Evolutionary conservation across 176 grass and related monocot species (phyloP).

Genomic region (Aechmea fasciata): DNA sequence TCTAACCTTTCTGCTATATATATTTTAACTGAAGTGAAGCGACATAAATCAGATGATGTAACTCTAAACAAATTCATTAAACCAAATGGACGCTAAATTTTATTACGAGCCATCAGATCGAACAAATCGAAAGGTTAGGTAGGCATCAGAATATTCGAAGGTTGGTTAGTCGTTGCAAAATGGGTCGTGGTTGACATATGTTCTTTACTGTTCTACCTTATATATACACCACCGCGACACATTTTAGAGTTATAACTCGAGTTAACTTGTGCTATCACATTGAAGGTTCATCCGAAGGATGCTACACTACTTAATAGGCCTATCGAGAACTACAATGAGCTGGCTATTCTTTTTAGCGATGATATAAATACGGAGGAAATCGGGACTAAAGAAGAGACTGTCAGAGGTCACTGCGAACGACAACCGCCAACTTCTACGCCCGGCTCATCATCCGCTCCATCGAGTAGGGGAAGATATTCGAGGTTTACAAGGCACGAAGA

Average conservation of each 20-base stretch:
- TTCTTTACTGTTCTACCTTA: no score
- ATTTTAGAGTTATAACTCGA: no score
- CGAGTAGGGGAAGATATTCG: not conserved
- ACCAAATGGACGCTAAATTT: no score
- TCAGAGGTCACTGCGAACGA: not conserved
- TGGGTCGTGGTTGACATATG: no score
- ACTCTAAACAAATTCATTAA: no score
- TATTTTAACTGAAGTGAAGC: no score
- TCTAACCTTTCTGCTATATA: not conserved
- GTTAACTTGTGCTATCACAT: conserved; percentile 2
- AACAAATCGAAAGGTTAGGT: no score
- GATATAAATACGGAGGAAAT: not conserved
- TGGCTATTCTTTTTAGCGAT: conserved; percentile 11
- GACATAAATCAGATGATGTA: no score
- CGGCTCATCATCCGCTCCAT: not conserved
- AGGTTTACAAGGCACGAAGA: not conserved
- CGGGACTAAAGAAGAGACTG: not conserved
- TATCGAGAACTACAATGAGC: conserved; percentile 13
- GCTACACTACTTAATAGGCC: conserved; percentile 14
- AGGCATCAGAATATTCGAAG: no score
- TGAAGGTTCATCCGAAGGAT: conserved; percentile 8
- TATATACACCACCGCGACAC: no score
- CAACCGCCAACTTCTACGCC: not conserved
- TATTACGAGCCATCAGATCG: no score
- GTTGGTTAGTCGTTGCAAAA: no score